Base-by-base conservation (phyloP, 2,329 filamentous ascomycete genomes). In the Aspergillus felis region DNA sequence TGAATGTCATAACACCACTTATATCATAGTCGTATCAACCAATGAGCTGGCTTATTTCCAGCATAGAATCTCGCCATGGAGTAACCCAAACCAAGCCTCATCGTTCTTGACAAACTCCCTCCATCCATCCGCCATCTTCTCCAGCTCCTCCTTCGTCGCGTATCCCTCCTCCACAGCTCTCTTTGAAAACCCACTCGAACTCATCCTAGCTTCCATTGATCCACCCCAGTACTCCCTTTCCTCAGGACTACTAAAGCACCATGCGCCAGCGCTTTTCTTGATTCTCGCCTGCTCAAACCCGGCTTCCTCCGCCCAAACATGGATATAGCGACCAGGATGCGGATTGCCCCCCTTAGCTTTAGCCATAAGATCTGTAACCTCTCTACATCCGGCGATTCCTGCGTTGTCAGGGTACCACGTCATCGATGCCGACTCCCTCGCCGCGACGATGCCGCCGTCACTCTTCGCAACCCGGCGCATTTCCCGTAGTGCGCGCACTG, bases 371-470 rank as follows among this genome's bases (percentile, higher is more conserved):
- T 56, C 54, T 22, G 59, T 66, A 5, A 73, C 5, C 0, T 66
- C 61, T 2, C 63, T 41, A 67, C 67, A 76, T 3, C 56, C 49
- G 0, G 52, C 50, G 10, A 76, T 59, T 0, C 66, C 72, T 12
- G 61, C 53, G 3, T 65, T 64, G 5, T 65, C 62, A 0, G 75
- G 75, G 57, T 71, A 75, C 68, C 71, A 73, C 10, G 57, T 65
- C 47, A 72, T 55, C 2, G 60, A 52, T 3, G 70, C 73, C 1
- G 71, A 70, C 54, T 83, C 81, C 0, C 79, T 70, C 1, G 70
- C 67, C 0, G 81, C 83, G 22, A 87, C 69, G 4, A 86, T 72
- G 2, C 84, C 84, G 3, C 84, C 84, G 7, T 79, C 78, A 0
- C 72, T 61, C 61, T 82, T 84, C 14, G 74, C 71, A 2, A 87